Evolutionary conservation across 2,329 filamentous ascomycete species (phyloP), one percentile per base, ranked within the genome.

Genomic region (Myriangium duriaei): DNA sequence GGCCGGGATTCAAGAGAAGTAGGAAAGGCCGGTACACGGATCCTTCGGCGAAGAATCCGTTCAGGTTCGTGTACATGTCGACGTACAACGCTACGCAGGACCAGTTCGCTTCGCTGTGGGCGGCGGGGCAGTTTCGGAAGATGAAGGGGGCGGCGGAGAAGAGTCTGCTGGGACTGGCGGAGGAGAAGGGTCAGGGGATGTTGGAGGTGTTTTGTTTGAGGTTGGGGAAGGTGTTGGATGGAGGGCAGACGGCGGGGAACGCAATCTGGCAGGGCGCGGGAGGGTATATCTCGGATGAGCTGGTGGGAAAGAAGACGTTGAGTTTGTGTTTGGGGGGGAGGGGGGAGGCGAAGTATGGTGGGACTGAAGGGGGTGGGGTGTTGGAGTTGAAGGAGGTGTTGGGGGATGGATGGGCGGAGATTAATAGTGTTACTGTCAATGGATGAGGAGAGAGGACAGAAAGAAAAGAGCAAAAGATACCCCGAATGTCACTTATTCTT

Each of bases 11-110:
- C n/a, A n/a, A n/a, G 35, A 4, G 4, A 30, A 26, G 13, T 15
- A 17, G 12, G 15, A 48, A 29, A 37, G 33, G 18, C 45, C 49
- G 37, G 52, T 54, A 43, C 38, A 13, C 39, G n/a, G 19, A 39
- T 29, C 37, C 37, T 19, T 32, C 36, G 29, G 18, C 21, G 30
- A 43, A 42, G 37, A 42, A 29, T 11, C 41, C 44, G 24, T 67
- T 68, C 42, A 51, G 62, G 1, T 67, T 67, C 42, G 46, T 67
- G 2, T 65, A 61, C 45, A 43, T 61, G 13, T 58, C 54, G 34
- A 57, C 54, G 11, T 55, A 47, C 34, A 51, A 56, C 14, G 56
- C 60, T 11, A 60, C 64, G 43, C 54, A 58, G 39, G 56, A 65
- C 42, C 53, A 58, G 45, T 53, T 51, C 14, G 54, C 54, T 34